phyloP scores from a whole-genome alignment of 139 green algal genomes.

The Mychonastes homosphaera region DNA sequence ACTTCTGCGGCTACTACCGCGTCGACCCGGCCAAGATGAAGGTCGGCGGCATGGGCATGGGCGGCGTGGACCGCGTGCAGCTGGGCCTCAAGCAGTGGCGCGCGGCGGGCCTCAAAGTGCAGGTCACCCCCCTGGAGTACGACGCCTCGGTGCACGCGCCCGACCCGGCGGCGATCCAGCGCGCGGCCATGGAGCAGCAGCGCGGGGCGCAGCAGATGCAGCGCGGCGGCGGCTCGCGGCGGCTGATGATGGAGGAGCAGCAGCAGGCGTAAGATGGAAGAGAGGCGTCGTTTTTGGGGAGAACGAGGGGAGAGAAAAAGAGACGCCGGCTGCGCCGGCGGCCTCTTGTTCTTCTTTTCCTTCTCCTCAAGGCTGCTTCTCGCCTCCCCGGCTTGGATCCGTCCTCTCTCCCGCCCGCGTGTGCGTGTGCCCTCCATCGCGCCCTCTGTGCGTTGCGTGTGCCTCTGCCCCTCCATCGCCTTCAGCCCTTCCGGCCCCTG shows the following conservation, averaged over 20 bases:
- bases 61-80: constrained; percentile 7
- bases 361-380: no score
- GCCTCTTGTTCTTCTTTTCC: no score
- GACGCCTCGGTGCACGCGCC: constrained; percentile 6
- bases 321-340: no score
- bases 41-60: constrained; percentile 7
- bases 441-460: no score
- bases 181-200: constrained; percentile 9
- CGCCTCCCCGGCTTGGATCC: no score
- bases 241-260: neutral
- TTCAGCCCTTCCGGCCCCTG: no score
- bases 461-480: no score
- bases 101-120: constrained; percentile 8
- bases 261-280: no score
- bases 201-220: constrained; percentile 13
- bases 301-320: no score
- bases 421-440: no score
- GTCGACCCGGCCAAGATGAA: constrained; percentile 16
- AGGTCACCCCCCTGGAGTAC: constrained; percentile 13
- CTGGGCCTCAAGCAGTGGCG: constrained; percentile 9
- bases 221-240: neutral
- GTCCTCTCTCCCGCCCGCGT: no score
- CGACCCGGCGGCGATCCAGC: constrained; percentile 3
- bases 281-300: no score
- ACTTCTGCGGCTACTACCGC: constrained; percentile 18